Evolutionary conservation across 2,329 filamentous ascomycete species (phyloP), one percentile per base, ranked within the genome.

Genomic region (Verticillium albo-atrum): DNA sequence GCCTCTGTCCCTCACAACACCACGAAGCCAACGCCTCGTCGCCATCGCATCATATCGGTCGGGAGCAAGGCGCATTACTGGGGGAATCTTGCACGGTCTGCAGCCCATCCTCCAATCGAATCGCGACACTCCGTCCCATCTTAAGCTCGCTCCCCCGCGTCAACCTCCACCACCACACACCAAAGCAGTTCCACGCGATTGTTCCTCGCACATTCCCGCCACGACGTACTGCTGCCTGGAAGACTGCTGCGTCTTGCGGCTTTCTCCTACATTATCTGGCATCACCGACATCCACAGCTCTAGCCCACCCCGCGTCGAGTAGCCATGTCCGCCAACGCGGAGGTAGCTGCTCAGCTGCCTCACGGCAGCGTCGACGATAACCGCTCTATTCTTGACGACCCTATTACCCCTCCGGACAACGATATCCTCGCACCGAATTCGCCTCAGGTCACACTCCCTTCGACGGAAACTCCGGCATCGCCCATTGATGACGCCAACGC

Each of bases 371-470:
- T 58, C 30, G 61, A 64, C 30, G 63, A 69, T 6, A 64, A 60
- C 54, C 61, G 59, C 50, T 54, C 59, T 10, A 9, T 20, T 4
- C 20, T 15, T 12, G 17, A 53, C 47, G 69, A 71, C 9, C 72
- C 73, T 35, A 67, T 68, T 34, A 77, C 73, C 35, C 69, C 72
- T 14, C 68, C 69, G 54, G 69, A 73, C 35, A 63, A 64, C 55
- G 62, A 68, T 32, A 67, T 67, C 9, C 63, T 65, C 6, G 55
- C 68, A 25, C 60, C 67, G 17, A 65, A 70, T 27, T 74, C 75
- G 9, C 84, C 82, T 17, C 82, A 85, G 62, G 74, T 78, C 35
- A 83, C 82, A 23, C 73, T 86, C n/a, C 80, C 81, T 12, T 83
- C 82, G 1, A 86, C 83, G n/a, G 82, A 85, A 66, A 76, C 74